Evolutionary conservation across 139 green algal genomes (phyloP).

Genomic region (Picochlorum costavermella): DNA sequence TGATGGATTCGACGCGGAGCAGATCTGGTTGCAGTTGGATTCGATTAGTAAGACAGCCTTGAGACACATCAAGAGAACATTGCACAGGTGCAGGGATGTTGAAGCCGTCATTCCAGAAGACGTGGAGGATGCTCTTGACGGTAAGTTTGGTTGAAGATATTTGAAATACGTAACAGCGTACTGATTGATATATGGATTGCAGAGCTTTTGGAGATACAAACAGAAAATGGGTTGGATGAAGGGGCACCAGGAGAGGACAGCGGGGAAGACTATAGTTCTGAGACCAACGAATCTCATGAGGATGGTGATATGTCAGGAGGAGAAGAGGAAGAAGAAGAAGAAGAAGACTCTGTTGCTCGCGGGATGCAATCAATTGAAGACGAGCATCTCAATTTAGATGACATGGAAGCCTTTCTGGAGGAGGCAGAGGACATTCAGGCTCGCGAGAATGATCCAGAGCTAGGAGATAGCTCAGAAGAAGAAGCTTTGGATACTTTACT

Average conservation of each 20-base stretch:
- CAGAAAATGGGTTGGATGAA: not conserved
- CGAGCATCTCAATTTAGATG: constrained; percentile 66
- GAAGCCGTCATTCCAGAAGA: constrained; percentile 29
- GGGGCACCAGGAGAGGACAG: not conserved
- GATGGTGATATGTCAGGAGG: constrained; percentile 1
- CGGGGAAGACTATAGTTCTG: not conserved
- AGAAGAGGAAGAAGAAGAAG: constrained; percentile 11
- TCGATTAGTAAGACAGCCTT: constrained; percentile 15
- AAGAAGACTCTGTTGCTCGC: not conserved
- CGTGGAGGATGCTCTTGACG: constrained; percentile 34
- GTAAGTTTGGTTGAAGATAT: not conserved
- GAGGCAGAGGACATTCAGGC: constrained; percentile 53
- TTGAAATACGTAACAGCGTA: no score
- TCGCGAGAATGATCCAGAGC: not conserved
- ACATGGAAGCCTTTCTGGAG: constrained; percentile 84
- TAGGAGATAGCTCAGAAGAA: not conserved
- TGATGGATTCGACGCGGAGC: constrained; percentile 61
- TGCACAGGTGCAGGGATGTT: constrained; percentile 19
- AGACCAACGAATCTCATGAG: not conserved
- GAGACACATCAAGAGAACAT: constrained; percentile 19
- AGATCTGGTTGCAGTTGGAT: constrained; percentile 67
- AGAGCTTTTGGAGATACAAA: no score
- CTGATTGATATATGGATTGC: no score
- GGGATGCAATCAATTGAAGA: constrained; percentile 38
- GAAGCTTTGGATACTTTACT: not conserved